Conservation (phyloP, 2,329 filamentous ascomycete species). For the Sporothrix globosa region DNA sequence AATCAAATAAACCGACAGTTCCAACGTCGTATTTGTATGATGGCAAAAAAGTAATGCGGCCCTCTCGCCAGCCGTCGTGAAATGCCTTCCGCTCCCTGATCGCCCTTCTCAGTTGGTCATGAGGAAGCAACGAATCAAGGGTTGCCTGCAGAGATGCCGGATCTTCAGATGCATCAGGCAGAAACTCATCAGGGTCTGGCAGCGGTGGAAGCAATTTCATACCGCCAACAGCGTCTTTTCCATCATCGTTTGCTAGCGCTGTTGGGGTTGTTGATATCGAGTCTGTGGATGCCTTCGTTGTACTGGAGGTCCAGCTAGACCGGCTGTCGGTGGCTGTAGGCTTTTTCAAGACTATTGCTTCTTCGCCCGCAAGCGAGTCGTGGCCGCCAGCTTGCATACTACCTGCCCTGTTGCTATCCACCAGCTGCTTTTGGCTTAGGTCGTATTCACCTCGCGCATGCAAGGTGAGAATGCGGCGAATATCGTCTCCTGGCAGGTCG, state of each 20-base stretch:
- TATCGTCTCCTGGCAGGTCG: conserved; percentile 85
- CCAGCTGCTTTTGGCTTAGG: conserved; percentile 47
- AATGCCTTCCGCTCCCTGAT: conserved; percentile 79
- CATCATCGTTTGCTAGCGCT: conserved; percentile 39
- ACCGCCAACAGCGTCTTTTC: conserved; percentile 41
- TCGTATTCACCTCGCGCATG: conserved; percentile 81
- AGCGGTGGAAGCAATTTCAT: conserved; percentile 48
- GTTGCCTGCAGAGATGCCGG: conserved; percentile 88
- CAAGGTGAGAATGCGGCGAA: conserved; percentile 78
- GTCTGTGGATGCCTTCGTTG: conserved; percentile 37
- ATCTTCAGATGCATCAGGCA: conserved; percentile 71
- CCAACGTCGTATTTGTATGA: conserved; percentile 98
- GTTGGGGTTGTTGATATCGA: conserved; percentile 40
- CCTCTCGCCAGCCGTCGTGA: conserved; percentile 90
- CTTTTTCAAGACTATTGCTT: conserved; percentile 53
- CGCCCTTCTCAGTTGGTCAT: conserved; percentile 80
- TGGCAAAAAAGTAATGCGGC: conserved; percentile 82
- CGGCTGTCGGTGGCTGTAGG: conserved; percentile 51
- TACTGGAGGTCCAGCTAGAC: conserved; percentile 34
- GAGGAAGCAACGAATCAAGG: conserved; percentile 79
- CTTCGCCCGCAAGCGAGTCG: conserved; percentile 51
- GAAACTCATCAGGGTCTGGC: conserved; percentile 68
- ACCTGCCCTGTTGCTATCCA: conserved; percentile 35
- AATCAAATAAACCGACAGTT: conserved; percentile 89
- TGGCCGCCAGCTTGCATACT: conserved; percentile 32